These are phyloP conservation scores for Tarenaya hassleriana DNA, from an alignment of 345 rosid genomes.

Conservation along the genomic window DNA sequence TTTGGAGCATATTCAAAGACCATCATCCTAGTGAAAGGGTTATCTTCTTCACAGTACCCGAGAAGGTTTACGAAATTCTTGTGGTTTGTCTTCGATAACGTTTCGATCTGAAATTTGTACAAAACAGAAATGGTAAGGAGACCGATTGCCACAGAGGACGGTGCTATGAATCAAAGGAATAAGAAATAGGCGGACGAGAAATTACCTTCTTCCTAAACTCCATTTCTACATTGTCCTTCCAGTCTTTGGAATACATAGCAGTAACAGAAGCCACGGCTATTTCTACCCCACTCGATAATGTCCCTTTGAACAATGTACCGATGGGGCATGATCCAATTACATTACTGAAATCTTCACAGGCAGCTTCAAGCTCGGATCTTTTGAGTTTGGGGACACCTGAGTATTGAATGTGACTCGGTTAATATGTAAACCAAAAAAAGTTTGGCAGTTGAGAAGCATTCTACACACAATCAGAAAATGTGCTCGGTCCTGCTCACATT, in stretches of 20 bases:
- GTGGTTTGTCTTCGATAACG: slow-evolving; percentile 79
- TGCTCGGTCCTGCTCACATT: background rate
- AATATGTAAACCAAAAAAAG: slow-evolving; percentile 2
- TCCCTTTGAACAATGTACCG: slow-evolving; percentile 82
- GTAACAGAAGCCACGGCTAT: slow-evolving; percentile 73
- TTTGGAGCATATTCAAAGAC: slow-evolving; percentile 95
- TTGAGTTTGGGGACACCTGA: slow-evolving; percentile 89
- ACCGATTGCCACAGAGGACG: background rate
- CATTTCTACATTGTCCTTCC: slow-evolving; percentile 65
- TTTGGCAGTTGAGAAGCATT: background rate
- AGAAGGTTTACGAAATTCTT: slow-evolving; percentile 93
- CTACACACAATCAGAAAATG: slow-evolving; percentile 9
- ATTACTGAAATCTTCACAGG: slow-evolving; percentile 96
- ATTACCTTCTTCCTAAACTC: slow-evolving; percentile 79
- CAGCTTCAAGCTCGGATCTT: slow-evolving; percentile 81
- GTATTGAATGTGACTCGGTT: slow-evolving; percentile 3
- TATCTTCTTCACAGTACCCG: slow-evolving; percentile 86
- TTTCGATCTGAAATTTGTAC: slow-evolving; percentile 53
- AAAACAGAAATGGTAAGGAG: background rate
- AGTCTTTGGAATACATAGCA: slow-evolving; percentile 46
- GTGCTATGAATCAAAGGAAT: slow-evolving; percentile 7
- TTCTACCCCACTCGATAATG: slow-evolving; percentile 88
- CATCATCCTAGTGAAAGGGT: slow-evolving; percentile 91
- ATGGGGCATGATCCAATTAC: slow-evolving; percentile 67
- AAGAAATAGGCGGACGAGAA: slow-evolving; percentile 1